Base-by-base conservation (phyloP, 495 filamentous ascomycete species). In the Lasiosphaeria hispida region DNA sequence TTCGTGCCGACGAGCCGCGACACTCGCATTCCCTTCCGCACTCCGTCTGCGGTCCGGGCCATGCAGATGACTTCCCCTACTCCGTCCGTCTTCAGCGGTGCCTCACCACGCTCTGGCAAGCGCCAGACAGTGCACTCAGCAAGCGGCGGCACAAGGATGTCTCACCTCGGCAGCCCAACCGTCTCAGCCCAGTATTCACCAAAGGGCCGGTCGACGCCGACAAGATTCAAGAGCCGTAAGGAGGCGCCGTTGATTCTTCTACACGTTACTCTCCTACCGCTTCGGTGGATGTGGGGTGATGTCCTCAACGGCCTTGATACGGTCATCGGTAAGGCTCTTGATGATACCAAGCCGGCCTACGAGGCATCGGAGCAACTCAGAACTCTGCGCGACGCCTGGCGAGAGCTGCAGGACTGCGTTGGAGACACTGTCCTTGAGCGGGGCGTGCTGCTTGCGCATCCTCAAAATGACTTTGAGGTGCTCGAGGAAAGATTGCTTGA, bases 401-500 rank as follows among this genome's bases (percentile, higher is more conserved):
- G 86, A 14, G 71, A 91, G 10, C 72, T 96, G 4, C 83, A 86
- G 63, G 89, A 92, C 39, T 88, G 89, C 55, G 70, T 88, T 15
- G 83, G 85, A 15, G 87, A 90, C 14, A 93, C 88, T 0, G 84
- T 96, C 2, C 74, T 94, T 10, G 88, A 92, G 62, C 83, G 94
- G 1, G 94, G 94, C 0, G 79, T 98, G 13, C 76, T 98, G 41
- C 80, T 98, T 7, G 85, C 90, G 1, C 94, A 98, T 66, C 94
- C 94, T 10, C 84, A 88, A 63, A 90, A 92, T 57, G 87, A 95
- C 61, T 97, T 92, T 65, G 93, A 96, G 65, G 71, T 96, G 19
- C 82, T 98, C 0, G 94, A 98, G 71, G 94, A 97, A 70, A 80
- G 92, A 13, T 75, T 98, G n/a, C 73, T 97, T 4, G 93, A 96